Evolutionary conservation across 2,329 filamentous ascomycete species (phyloP).

Genomic region (Ploettnerulaceae sp.): DNA sequence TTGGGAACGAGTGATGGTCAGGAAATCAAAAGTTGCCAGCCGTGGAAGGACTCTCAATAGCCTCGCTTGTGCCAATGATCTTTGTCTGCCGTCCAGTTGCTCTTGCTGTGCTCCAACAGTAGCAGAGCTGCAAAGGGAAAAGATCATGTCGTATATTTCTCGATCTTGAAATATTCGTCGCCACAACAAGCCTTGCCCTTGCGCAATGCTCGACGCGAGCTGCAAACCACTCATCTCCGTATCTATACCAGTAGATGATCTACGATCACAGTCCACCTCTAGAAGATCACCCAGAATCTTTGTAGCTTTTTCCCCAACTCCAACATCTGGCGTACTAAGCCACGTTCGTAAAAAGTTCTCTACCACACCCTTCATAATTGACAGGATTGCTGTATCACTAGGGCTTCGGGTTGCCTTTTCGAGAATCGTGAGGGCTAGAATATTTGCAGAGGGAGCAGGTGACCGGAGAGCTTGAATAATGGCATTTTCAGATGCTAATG

Average conservation of each 20-base stretch:
- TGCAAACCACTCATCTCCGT: conserved; percentile 35
- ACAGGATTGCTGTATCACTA: conserved; percentile 46
- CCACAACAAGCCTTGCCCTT: conserved; percentile 52
- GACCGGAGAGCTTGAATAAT: conserved; percentile 50
- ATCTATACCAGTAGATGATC: conserved; percentile 24
- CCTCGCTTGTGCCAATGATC: conserved; percentile 34
- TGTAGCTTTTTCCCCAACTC: conserved; percentile 50
- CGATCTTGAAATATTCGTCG: conserved; percentile 44
- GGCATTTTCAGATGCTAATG: conserved; percentile 46
- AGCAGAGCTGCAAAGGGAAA: conserved; percentile 35
- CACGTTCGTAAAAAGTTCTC: conserved; percentile 46
- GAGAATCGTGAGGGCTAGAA: conserved; percentile 52
- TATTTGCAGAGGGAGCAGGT: conserved; percentile 50
- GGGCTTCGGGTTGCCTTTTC: conserved; percentile 49
- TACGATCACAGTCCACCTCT: conserved; percentile 48
- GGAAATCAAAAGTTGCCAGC: conserved; percentile 30
- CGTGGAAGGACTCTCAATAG: conserved; percentile 32
- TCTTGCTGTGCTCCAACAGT: conserved; percentile 20
- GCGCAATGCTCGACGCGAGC: conserved; percentile 36
- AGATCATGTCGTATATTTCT: conserved; percentile 43
- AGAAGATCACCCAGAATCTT: conserved; percentile 50
- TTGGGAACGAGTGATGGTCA: conserved; percentile 24
- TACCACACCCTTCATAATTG: conserved; percentile 45
- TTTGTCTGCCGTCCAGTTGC: conserved; percentile 32
- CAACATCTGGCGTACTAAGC: conserved; percentile 49